These are phyloP conservation scores for Fusarium sp. DNA, from an alignment of 2,329 filamentous ascomycete species.

Conservation along the genomic window DNA sequence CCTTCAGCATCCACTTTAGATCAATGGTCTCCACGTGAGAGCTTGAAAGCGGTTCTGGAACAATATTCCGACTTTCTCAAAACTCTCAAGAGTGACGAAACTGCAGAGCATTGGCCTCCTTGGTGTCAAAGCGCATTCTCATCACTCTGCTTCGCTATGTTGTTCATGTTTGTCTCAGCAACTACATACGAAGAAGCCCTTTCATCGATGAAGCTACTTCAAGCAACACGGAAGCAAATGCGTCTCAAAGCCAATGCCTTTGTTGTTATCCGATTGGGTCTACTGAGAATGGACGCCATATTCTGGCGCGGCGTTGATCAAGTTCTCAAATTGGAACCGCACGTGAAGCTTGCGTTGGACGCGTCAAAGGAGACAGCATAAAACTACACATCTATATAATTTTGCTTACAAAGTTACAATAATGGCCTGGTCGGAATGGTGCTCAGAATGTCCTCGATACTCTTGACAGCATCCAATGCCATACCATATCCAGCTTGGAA, in stretches of 20 bases:
- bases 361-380: not conserved
- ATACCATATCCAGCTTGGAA: conserved; percentile 3
- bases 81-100: not conserved
- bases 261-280: rapidly evolving
- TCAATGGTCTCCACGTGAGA: not conserved
- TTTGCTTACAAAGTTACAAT: not conserved
- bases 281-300: not conserved
- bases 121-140: conserved; percentile 5
- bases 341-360: not conserved
- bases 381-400: not conserved
- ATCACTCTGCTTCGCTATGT: not conserved
- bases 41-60: not conserved
- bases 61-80: not conserved
- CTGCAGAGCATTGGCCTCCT: not conserved
- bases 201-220: not conserved
- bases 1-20: rapidly evolving
- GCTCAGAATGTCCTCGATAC: not conserved
- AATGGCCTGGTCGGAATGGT: not conserved
- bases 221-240: not conserved
- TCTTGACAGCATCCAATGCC: not conserved
- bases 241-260: not conserved
- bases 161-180: not conserved
- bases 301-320: not conserved
- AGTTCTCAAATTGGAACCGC: not conserved
- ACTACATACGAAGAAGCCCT: not conserved